Conservation (phyloP, 495 filamentous ascomycete genomes). For the Umbilicaria muhlenbergii region DNA sequence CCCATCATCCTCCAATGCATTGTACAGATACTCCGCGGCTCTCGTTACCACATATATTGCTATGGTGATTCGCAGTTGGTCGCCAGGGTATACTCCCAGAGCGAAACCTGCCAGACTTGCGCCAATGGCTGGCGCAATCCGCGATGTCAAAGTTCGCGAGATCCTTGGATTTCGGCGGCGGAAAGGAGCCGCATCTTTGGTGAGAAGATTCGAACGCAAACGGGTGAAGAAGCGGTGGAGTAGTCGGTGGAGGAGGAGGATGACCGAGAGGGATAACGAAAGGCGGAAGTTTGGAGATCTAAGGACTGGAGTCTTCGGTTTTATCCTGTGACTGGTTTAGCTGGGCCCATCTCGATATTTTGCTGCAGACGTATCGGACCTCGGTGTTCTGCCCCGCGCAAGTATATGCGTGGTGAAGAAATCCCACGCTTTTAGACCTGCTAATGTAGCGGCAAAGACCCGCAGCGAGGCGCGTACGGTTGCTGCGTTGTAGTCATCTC, state of each 20-base stretch:
- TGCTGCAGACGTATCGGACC: conserved; percentile 21
- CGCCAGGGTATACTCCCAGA: conserved; percentile 60
- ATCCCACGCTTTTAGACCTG: conserved; percentile 54
- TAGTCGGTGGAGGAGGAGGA: conserved; percentile 75
- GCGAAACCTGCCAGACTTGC: conserved; percentile 73
- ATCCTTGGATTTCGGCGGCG: conserved; percentile 67
- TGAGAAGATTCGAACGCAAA: conserved; percentile 61
- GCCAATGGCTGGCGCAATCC: conserved; percentile 72
- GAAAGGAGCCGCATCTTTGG: conserved; percentile 59
- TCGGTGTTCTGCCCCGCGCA: conserved; percentile 22
- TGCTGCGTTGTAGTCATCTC: conserved; percentile 61
- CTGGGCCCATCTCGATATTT: background rate
- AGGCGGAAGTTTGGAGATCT: conserved; percentile 60
- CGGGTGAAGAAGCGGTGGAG: conserved; percentile 81
- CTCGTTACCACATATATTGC: conserved; percentile 66
- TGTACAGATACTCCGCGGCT: conserved; percentile 77
- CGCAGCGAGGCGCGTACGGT: conserved; percentile 64
- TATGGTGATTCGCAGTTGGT: conserved; percentile 62
- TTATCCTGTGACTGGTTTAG: conserved; percentile 16
- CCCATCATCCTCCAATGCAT: conserved; percentile 63
- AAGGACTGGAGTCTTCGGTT: conserved; percentile 36
- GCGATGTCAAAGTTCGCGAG: conserved; percentile 56
- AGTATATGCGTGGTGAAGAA: conserved; percentile 26
- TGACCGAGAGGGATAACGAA: conserved; percentile 63
- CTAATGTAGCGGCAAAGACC: conserved; percentile 55